Evolutionary conservation across 2,329 filamentous ascomycete genomes (phyloP), one percentile per base, ranked within the genome.

Genomic region (Orbilia blumenaviensis): DNA sequence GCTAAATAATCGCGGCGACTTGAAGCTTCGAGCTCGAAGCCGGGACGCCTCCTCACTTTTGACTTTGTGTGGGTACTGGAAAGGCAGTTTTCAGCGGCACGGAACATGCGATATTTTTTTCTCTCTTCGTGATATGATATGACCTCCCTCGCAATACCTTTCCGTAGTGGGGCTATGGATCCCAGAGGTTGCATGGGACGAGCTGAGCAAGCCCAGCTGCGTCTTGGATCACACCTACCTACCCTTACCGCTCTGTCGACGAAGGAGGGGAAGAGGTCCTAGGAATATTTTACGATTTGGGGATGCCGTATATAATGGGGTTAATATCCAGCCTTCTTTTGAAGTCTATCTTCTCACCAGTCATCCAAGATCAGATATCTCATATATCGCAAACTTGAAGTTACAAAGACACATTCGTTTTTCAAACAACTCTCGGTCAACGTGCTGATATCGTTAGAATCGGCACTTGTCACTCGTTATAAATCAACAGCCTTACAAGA

Each of bases 121-220:
- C 34, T 54, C 23, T 36, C n/a, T n/a, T n/a, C n/a, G n/a, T n/a
- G n/a, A n/a, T n/a, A 54, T 66, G 61, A 62, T 74, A 42, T 48
- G 52, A 38, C 60, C 38, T 66, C 38, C 41, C 34, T 38, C 32
- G 42, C 23, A 63, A 38, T 32, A 56, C 42, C 63, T 71, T 71
- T 56, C 38, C 62, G 62, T 62, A 25, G 69, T 67, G 69, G 68
- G 69, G 69, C 69, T 48, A 60, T 56, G 62, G 48, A 56, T 62
- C 69, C 68, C 62, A 67, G 52, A 62, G 56, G 66, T 71, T 63
- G 66, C 66, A 71, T 69, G 66, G 66, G 56, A 54, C 18, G 29
- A 74, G 69, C 69, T 73, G 69, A 67, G 54, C 52, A 61, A 44
- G 27, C 61, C 52, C 50, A 66, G 54, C 62, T 74, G 62, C 69